These are phyloP conservation scores for Podospora fimiseda DNA, from an alignment of 495 filamentous ascomycete species.

Conservation along the genomic window DNA sequence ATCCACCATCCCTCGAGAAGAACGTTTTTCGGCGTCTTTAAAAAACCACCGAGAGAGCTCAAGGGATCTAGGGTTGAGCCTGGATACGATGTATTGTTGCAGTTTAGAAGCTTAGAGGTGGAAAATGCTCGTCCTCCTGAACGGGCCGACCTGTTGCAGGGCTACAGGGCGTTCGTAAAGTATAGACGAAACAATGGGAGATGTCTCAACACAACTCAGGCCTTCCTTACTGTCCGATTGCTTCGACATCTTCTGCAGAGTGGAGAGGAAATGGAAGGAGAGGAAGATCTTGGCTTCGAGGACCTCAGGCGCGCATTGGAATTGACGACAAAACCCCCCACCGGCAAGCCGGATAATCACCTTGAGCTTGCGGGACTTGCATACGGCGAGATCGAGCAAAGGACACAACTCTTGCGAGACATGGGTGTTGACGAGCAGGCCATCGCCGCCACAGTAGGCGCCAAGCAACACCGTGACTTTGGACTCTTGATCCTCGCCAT, in stretches of 20 bases:
- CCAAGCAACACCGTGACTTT: constrained; percentile 32
- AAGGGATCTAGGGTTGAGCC: constrained; percentile 54
- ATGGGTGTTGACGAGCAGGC: constrained; percentile 31
- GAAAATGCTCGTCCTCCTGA: constrained; percentile 52
- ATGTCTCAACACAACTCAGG: constrained; percentile 60
- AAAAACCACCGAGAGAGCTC: constrained; percentile 45
- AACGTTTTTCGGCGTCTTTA: constrained; percentile 52
- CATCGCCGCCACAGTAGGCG: constrained; percentile 28
- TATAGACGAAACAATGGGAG: constrained; percentile 42
- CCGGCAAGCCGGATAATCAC: constrained; percentile 36
- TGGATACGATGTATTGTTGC: constrained; percentile 52
- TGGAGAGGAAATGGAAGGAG: constrained; percentile 30
- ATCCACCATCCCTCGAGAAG: constrained; percentile 35
- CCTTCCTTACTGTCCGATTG: constrained; percentile 47
- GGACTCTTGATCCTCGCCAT: constrained; percentile 49
- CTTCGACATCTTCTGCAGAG: constrained; percentile 52
- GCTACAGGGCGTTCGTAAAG: constrained; percentile 59
- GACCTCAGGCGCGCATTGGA: constrained; percentile 39
- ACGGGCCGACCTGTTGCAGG: constrained; percentile 51
- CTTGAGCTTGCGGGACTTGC: constrained; percentile 50
- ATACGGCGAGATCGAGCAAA: constrained; percentile 45
- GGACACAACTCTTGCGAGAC: constrained; percentile 15
- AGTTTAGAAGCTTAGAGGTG: constrained; percentile 39
- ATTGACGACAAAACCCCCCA: constrained; percentile 29
- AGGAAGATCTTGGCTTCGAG: constrained; percentile 18